These are phyloP conservation scores for Coniochaeta prunicola DNA, from an alignment of 2,329 filamentous ascomycete genomes.

Conservation along the genomic window DNA sequence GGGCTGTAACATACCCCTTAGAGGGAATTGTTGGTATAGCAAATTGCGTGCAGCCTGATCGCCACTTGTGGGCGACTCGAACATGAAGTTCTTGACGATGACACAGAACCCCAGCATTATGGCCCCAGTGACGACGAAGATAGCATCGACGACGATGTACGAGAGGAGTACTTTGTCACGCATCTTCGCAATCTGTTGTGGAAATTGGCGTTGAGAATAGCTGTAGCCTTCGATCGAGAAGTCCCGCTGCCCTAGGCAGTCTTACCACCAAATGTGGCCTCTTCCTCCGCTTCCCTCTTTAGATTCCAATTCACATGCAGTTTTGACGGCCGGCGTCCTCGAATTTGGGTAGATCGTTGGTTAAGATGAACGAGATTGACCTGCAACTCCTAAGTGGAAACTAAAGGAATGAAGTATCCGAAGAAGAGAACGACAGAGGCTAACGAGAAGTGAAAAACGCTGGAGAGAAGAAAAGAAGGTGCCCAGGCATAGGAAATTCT, in stretches of 20 bases:
- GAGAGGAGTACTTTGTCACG: constrained; percentile 46
- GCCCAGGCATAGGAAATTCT: not conserved
- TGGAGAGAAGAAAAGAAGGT: not conserved
- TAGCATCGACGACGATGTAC: constrained; percentile 38
- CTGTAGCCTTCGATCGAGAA: constrained; percentile 4
- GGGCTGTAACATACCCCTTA: constrained; percentile 29
- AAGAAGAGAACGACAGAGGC: constrained; percentile 11
- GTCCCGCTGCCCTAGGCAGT: not conserved
- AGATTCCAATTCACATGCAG: constrained; percentile 8
- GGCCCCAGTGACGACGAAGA: constrained; percentile 47
- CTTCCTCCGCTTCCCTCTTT: constrained; percentile 5
- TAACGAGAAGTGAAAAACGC: not conserved
- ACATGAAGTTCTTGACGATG: constrained; percentile 39
- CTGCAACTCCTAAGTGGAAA: constrained; percentile 16
- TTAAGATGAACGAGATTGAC: constrained; percentile 15
- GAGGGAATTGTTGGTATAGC: constrained; percentile 45
- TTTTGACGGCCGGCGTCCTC: constrained; percentile 31
- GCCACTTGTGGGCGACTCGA: constrained; percentile 35
- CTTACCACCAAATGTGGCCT: constrained; percentile 4
- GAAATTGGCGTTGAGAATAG: too few species aligned
- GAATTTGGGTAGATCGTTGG: not conserved
- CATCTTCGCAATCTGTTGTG: constrained; percentile 29
- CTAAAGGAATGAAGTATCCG: constrained; percentile 12
- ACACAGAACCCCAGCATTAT: constrained; percentile 49
- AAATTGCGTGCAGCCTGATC: constrained; percentile 42